Evolutionary conservation across 257 asterid genomes (phyloP).

Genomic region (Scutellaria galericulata): DNA sequence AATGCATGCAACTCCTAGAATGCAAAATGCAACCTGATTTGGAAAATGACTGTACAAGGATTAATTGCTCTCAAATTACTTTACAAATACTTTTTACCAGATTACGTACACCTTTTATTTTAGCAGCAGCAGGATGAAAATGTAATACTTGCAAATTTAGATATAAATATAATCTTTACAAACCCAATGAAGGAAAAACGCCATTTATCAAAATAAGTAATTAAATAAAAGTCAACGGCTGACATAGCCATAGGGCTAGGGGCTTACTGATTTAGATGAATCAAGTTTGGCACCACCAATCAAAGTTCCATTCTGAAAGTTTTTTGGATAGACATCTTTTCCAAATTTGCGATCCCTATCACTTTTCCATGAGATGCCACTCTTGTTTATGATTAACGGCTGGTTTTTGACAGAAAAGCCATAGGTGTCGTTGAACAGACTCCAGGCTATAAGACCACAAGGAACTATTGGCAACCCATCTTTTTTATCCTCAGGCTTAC

Average conservation of each 20-base stretch:
- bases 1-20: background rate
- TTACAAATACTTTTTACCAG: background rate
- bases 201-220: background rate
- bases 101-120: background rate
- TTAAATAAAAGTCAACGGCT: background rate
- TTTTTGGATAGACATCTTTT: slow-evolving; percentile 68
- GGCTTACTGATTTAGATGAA: slow-evolving; percentile 63
- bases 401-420: slow-evolving; percentile 54
- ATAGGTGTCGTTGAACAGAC: slow-evolving; percentile 93
- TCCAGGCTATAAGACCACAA: slow-evolving; percentile 99
- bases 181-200: slow-evolving; percentile 18
- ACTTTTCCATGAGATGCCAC: slow-evolving; percentile 89
- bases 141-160: background rate
- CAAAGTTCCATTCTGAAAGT: slow-evolving; percentile 73
- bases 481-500: slow-evolving; percentile 74
- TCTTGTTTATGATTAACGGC: slow-evolving; percentile 61
- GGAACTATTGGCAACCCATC: slow-evolving; percentile 75
- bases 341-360: slow-evolving; percentile 96
- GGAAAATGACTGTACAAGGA: background rate
- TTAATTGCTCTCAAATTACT: slow-evolving; percentile 42
- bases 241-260: slow-evolving; percentile 19
- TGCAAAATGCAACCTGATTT: background rate
- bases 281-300: slow-evolving; percentile 73
- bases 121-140: slow-evolving; percentile 10
- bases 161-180: slow-evolving; percentile 26